phyloP scores from a whole-genome alignment of 2,329 filamentous ascomycete species.

The Metarhizium humberi region DNA sequence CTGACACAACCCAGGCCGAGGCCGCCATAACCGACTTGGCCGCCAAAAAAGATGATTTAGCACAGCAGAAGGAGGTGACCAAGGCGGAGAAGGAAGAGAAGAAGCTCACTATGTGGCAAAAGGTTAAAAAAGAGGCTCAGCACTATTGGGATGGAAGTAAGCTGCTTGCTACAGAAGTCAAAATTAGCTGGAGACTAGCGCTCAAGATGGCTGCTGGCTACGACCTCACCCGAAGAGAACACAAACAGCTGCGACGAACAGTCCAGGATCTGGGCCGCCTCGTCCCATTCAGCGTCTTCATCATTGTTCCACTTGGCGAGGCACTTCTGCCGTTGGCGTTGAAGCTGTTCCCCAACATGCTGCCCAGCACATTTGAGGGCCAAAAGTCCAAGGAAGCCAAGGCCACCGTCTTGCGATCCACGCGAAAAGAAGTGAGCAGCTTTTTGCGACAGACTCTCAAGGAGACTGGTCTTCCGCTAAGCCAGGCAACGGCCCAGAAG shows the following conservation, averaged over 20 bases:
- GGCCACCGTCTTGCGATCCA: constrained; percentile 69
- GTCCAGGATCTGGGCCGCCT: constrained; percentile 88
- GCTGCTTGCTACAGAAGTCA: constrained; percentile 82
- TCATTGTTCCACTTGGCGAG: constrained; percentile 95
- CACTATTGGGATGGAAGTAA: constrained; percentile 99
- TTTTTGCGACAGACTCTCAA: constrained; percentile 84
- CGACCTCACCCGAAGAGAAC: constrained; percentile 87
- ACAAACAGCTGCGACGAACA: constrained; percentile 85
- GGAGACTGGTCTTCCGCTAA: constrained; percentile 88
- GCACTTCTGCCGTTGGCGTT: constrained; percentile 83
- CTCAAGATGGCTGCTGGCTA: constrained; percentile 98
- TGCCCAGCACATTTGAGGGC: constrained; percentile 94
- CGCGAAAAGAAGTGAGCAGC: constrained; percentile 83
- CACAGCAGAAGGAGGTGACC: constrained; percentile 49
- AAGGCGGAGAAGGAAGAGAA: constrained; percentile 60
- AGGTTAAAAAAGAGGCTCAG: constrained; percentile 84
- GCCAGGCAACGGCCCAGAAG: constrained; percentile 72
- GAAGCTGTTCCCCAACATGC: constrained; percentile 91
- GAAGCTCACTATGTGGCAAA: constrained; percentile 83
- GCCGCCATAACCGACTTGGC: constrained; percentile 51
- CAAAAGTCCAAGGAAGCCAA: constrained; percentile 87
- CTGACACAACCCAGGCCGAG: constrained; percentile 28
- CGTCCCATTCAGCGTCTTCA: constrained; percentile 92
- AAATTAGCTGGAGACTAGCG: constrained; percentile 82
- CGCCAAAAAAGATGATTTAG: constrained; percentile 50